phyloP scores from a whole-genome alignment of 2,329 filamentous ascomycete genomes.

The Aspergillus puulaauensis region DNA sequence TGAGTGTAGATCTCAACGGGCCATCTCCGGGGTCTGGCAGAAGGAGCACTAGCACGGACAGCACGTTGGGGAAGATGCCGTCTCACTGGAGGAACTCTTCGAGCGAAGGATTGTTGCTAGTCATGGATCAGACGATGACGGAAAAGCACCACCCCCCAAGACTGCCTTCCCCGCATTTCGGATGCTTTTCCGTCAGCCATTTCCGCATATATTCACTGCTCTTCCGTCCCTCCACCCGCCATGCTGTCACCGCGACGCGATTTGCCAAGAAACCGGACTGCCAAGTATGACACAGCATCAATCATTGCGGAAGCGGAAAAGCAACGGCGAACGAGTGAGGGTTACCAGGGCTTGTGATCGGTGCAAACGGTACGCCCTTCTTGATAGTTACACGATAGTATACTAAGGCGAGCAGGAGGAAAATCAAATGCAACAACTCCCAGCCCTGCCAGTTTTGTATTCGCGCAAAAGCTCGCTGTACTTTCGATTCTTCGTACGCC shows the following conservation, averaged over 20 bases:
- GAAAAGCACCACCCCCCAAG: not conserved
- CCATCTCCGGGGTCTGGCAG: no score
- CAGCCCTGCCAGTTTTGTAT: constrained; percentile 45
- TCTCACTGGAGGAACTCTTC: no score
- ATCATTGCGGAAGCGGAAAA: not conserved
- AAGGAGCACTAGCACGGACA: no score
- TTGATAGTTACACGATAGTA: not conserved
- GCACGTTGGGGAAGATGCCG: no score
- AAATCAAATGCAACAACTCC: constrained; percentile 57
- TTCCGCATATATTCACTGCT: not conserved
- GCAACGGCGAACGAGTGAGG: constrained; percentile 15
- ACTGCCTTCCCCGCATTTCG: not conserved
- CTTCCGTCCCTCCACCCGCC: not conserved
- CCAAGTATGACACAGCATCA: not conserved
- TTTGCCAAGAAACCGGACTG: no score
- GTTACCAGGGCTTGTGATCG: constrained; percentile 46
- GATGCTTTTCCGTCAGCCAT: not conserved
- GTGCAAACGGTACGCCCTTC: constrained; percentile 20
- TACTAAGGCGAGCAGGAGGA: constrained; percentile 34
- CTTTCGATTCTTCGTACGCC: constrained; percentile 15
- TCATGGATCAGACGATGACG: not conserved
- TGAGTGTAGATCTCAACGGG: no score
- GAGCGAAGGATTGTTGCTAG: not conserved
- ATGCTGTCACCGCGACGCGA: no score
- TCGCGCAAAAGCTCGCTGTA: constrained; percentile 13